Base-by-base conservation (phyloP, 2,329 filamentous ascomycete genomes). In the Pezicula rhizophila region DNA sequence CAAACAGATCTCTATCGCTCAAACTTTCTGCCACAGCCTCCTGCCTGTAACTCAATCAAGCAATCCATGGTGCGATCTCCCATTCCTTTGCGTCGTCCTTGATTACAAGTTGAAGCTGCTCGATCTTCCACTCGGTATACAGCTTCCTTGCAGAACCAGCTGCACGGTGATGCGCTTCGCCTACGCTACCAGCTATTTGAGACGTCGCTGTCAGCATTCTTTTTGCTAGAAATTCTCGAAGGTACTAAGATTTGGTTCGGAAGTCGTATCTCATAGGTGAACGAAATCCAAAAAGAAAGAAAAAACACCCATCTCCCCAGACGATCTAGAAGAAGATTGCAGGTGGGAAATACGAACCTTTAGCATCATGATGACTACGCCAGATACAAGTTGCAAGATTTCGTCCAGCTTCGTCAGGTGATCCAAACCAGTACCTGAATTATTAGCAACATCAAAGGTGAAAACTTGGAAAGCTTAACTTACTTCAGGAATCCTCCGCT, bases 361-460 rank as follows among this genome's bases (percentile, higher is more conserved):
- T 73, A 34, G 82, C 82, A 61, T 85, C 79, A 37, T 77, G 71
- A 39, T 74, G 71, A 28, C 75, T 77, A 54, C 79, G 72, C 82
- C 82, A 86, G 52, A 86, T 64, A 65, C 82, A 90, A 43, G 90
- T 96, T 39, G 91, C 91, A 60, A 96, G 68, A 69, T 96, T 96
- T 61, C 80, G 75, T 53, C 85, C 76, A 45, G 85, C 74, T 39
- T 66, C 70, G 68, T 95, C 82, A 17, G 85, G 84, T 31, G 71
- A 74, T 2, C 89, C 89, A 66, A 95, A 96, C 89, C 91, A 96
- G 68, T 96, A 96, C 67, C 80, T 84, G 55, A 4, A 31, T 8
- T 26, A 14, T 17, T 26, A 42, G 25, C 12, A 11, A 26, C 25
- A 3, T 28, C 4, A 26, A 26, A 42, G n/a, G 40, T 15, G 25